These are phyloP conservation scores for Laguncularia racemosa DNA, from an alignment of 345 rosid species.

Conservation along the genomic window DNA sequence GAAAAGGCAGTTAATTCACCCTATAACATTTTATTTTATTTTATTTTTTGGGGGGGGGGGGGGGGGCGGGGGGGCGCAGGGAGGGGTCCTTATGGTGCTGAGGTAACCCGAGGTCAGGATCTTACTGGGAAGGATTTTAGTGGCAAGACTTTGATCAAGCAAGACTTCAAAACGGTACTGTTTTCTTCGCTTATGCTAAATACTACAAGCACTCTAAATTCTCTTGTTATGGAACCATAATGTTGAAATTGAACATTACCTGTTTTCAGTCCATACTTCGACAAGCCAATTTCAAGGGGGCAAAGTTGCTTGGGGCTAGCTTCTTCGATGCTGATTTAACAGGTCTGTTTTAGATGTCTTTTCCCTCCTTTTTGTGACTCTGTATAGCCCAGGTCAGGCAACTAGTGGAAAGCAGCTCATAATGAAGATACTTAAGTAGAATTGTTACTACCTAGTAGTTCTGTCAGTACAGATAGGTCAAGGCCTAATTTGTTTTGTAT, in stretches of 20 bases:
- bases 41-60: conserved; percentile 6
- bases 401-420: neutral
- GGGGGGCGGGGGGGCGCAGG: too few relatives aligned
- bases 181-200: neutral
- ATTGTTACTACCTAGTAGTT: too few relatives aligned
- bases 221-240: neutral
- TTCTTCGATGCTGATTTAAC: conserved; percentile 95
- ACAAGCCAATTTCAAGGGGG: conserved; percentile 87
- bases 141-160: conserved; percentile 71
- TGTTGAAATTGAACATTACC: neutral
- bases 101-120: conserved; percentile 92
- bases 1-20: neutral
- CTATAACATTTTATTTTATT: neutral
- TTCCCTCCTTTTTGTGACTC: neutral
- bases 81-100: conserved; percentile 94
- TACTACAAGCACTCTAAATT: neutral
- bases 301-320: conserved; percentile 89
- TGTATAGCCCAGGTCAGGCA: neutral
- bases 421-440: too few relatives aligned
- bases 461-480: too few relatives aligned
- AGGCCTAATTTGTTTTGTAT: too few relatives aligned
- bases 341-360: conserved; percentile 27
- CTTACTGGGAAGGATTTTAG: conserved; percentile 81
- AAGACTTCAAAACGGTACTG: conserved; percentile 88
- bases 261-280: conserved; percentile 65